phyloP scores from a whole-genome alignment of 768 basidiomycete genomes.

The Pleurotus cornucopiae region DNA sequence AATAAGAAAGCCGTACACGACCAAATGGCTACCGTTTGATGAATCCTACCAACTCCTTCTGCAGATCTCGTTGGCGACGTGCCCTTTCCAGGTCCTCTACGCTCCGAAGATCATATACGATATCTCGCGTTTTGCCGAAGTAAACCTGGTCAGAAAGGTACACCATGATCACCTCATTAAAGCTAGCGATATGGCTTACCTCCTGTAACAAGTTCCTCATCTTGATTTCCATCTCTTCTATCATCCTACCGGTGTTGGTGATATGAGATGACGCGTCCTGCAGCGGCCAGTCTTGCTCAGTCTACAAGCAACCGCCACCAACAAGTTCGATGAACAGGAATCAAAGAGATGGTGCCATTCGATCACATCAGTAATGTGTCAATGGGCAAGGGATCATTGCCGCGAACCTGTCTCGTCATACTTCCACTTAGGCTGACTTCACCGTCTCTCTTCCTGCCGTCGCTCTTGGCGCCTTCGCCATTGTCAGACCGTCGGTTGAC shows the following conservation, averaged over 20 bases:
- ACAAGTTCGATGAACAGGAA: slow-evolving; percentile 8
- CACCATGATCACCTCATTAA: neutral
- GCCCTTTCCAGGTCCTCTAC: slow-evolving; percentile 82
- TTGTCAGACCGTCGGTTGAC: slow-evolving; percentile 45
- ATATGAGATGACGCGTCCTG: slow-evolving; percentile 83
- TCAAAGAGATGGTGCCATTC: neutral
- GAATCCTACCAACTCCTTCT: slow-evolving; percentile 86
- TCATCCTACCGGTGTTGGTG: slow-evolving; percentile 89
- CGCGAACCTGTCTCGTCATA: slow-evolving; percentile 90
- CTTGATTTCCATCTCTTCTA: slow-evolving; percentile 99
- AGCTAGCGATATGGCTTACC: slow-evolving; percentile 31
- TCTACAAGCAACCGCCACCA: slow-evolving; percentile 36
- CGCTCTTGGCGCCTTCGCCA: slow-evolving; percentile 22
- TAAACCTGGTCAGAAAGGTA: slow-evolving; percentile 54
- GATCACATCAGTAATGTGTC: slow-evolving; percentile 2
- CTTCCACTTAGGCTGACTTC: slow-evolving; percentile 88
- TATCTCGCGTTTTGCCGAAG: slow-evolving; percentile 95
- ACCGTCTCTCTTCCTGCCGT: slow-evolving; percentile 55
- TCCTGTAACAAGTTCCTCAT: slow-evolving; percentile 94
- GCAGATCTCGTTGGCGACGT: slow-evolving; percentile 75
- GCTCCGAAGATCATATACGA: slow-evolving; percentile 88
- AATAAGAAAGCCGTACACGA: no score
- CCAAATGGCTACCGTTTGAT: slow-evolving; percentile 57
- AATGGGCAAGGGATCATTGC: neutral
- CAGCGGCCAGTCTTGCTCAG: slow-evolving; percentile 82